Percentiles rank a stretch among this genome's conserved stretches.
Conservation (phyloP, 345 rosid species). For the Citrus cavaleriei region DNA sequence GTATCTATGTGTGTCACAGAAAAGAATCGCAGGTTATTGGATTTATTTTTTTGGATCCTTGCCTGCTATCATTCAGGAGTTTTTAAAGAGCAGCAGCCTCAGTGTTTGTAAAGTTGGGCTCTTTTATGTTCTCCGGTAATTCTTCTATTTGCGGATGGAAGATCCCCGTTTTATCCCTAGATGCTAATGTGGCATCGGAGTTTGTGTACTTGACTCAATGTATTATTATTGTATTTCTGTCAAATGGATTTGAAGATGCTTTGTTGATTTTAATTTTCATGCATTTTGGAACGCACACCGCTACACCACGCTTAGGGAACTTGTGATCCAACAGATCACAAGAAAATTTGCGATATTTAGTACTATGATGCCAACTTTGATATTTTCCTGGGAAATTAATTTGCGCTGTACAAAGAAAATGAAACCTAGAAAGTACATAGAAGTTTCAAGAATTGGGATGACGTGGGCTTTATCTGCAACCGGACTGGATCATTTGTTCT, state of each 20-base stretch:
- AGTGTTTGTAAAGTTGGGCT: conserved; percentile 6
- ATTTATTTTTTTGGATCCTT: conserved; percentile 42
- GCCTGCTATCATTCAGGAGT: conserved; percentile 24
- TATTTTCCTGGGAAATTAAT: no score
- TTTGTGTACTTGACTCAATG: background rate
- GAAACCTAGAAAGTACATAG: background rate
- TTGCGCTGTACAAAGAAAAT: background rate
- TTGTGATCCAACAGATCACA: background rate
- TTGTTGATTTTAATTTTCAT: background rate
- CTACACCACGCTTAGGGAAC: background rate
- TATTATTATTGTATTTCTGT: background rate
- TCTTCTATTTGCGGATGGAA: background rate
- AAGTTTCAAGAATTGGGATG: conserved; percentile 11
- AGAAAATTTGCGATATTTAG: background rate
- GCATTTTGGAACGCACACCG: background rate
- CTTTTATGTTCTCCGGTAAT: background rate
- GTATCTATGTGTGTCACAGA: background rate
- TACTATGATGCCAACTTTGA: background rate
- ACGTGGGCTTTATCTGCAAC: no score
- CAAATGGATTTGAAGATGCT: background rate
- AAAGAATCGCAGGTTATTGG: conserved; percentile 35
- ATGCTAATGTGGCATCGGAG: background rate
- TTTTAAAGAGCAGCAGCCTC: conserved; percentile 11
- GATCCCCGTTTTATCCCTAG: background rate
- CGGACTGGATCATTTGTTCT: background rate